Conservation (phyloP, 805 yeast genomes). For the Ogataea henricii region DNA sequence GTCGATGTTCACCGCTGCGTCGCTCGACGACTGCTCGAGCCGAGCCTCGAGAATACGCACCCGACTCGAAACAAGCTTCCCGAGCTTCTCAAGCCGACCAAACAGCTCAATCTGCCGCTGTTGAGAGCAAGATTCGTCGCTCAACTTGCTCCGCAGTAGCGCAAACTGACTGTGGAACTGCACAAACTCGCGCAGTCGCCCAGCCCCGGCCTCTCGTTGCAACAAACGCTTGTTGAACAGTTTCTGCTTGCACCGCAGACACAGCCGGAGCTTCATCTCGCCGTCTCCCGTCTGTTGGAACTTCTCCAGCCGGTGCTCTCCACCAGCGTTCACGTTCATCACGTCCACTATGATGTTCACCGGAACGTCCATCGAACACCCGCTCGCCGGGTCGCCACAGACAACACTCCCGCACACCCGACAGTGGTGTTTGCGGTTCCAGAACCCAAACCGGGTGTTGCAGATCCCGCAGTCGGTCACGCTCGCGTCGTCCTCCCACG, state of each 20-base stretch:
- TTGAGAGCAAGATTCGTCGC: slow-evolving; percentile 38
- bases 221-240: slow-evolving; percentile 60
- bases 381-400: slow-evolving; percentile 63
- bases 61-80: slow-evolving; percentile 42
- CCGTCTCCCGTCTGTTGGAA: slow-evolving; percentile 21
- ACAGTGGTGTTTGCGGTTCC: slow-evolving; percentile 83
- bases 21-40: slow-evolving; percentile 10
- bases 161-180: slow-evolving; percentile 37
- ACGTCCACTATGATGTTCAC: slow-evolving; percentile 42
- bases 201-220: slow-evolving; percentile 39
- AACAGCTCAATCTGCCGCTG: slow-evolving; percentile 50
- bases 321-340: slow-evolving; percentile 30
- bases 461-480: slow-evolving; percentile 67
- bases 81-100: slow-evolving; percentile 49
- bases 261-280: slow-evolving; percentile 52
- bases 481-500: slow-evolving; percentile 64
- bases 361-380: slow-evolving; percentile 77
- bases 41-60: slow-evolving; percentile 25
- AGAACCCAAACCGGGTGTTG: slow-evolving; percentile 52
- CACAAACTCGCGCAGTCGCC: slow-evolving; percentile 37
- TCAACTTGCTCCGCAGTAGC: slow-evolving; percentile 25
- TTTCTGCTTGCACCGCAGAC: slow-evolving; percentile 65
- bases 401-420: slow-evolving; percentile 82
- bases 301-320: neutral
- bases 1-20: slow-evolving; percentile 27